Conservation (phyloP, 345 rosid genomes). For the Rhodomyrtus tomentosa region DNA sequence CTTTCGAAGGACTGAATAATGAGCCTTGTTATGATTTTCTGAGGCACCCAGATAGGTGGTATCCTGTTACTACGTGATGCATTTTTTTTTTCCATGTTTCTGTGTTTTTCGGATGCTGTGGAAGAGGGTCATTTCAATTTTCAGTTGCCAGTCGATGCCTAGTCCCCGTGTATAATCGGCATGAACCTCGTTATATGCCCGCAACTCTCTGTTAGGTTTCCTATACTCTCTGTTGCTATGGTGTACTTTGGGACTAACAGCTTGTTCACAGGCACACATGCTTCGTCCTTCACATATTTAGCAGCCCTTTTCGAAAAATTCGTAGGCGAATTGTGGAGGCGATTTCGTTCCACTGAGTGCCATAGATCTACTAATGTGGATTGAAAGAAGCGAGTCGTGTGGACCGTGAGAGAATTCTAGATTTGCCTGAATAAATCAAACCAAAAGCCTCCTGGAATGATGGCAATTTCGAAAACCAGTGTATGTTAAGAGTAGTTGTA, state of each 20-base stretch:
- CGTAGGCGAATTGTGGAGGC: not conserved
- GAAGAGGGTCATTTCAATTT: not conserved
- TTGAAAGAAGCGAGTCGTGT: not conserved
- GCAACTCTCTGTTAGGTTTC: not conserved
- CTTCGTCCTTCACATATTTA: not conserved
- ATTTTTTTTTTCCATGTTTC: not conserved
- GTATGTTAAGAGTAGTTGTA: not conserved
- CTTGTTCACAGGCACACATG: not conserved
- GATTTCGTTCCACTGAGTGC: not conserved
- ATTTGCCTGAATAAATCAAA: not conserved
- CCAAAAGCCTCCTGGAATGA: fast-evolving
- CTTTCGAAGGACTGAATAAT: not conserved
- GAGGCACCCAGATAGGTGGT: not conserved
- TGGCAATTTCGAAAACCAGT: not conserved
- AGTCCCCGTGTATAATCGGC: not conserved
- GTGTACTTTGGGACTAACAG: not conserved
- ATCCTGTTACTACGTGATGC: not conserved
- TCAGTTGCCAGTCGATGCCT: not conserved
- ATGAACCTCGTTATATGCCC: not conserved
- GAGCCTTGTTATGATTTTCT: not conserved
- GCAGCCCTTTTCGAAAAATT: not conserved
- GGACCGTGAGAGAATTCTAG: not conserved
- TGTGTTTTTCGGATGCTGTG: not conserved
- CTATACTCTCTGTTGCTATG: not conserved
- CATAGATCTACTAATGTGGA: not conserved